Conservation (phyloP, 208 protist genomes). For the Leishmania arabica region DNA sequence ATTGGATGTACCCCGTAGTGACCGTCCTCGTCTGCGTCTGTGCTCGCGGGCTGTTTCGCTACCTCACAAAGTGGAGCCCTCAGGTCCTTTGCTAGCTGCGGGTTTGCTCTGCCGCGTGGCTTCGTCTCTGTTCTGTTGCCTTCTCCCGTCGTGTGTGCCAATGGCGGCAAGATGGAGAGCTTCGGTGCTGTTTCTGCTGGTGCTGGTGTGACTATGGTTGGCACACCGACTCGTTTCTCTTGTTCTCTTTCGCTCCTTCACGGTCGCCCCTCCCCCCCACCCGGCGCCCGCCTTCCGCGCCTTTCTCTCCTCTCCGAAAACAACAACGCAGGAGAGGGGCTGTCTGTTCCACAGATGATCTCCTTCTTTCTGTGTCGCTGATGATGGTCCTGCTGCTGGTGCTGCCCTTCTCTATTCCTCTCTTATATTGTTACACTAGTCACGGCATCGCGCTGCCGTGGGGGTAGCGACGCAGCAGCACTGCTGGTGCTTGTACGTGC, state of each 20-base stretch:
- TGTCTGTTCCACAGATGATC: background rate
- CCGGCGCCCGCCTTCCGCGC: background rate
- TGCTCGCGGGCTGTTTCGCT: constrained; percentile 55
- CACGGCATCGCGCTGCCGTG: background rate
- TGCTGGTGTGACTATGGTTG: background rate
- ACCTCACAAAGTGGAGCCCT: constrained; percentile 63
- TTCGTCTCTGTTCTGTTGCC: background rate
- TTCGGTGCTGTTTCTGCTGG: background rate
- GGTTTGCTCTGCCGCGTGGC: background rate
- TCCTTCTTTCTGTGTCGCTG: background rate
- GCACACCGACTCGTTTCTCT: background rate
- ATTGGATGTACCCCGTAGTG: constrained; percentile 36
- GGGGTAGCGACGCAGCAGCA: background rate
- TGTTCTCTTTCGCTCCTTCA: background rate
- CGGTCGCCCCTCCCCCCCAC: background rate
- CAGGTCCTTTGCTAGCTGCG: constrained; percentile 22
- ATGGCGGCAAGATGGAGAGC: background rate
- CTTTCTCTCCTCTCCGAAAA: background rate
- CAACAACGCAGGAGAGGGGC: background rate
- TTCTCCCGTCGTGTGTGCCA: background rate
- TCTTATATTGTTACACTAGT: background rate
- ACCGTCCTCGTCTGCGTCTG: constrained; percentile 34
- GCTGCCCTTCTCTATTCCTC: background rate
- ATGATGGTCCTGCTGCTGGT: background rate
- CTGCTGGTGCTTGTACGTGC: background rate